phyloP scores from a whole-genome alignment of 1,284 basidiomycete genomes.

The Puccinia coronata region DNA sequence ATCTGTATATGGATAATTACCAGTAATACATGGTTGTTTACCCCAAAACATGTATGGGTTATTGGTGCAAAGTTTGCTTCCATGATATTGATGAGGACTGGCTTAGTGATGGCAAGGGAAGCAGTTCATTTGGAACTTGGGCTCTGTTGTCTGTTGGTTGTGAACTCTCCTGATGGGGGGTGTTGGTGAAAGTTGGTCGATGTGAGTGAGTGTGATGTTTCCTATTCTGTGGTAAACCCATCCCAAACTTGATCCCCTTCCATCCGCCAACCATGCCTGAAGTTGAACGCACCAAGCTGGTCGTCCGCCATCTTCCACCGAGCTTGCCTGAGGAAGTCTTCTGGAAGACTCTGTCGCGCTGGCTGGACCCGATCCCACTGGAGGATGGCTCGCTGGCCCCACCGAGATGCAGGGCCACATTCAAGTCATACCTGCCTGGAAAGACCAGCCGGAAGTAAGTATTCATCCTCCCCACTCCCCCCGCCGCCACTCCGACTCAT shows the following conservation, averaged over 20 bases:
- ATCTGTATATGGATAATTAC: no score
- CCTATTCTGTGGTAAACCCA: background rate
- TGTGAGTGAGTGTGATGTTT: no score
- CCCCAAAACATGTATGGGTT: no score
- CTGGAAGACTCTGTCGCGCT: constrained; percentile 82
- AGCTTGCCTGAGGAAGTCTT: constrained; percentile 89
- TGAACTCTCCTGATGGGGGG: no score
- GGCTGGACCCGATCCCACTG: constrained; percentile 74
- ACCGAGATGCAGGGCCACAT: constrained; percentile 65
- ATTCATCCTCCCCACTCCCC: background rate
- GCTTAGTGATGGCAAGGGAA: no score
- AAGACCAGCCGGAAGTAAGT: constrained; percentile 51
- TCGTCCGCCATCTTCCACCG: constrained; percentile 84
- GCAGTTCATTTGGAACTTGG: no score
- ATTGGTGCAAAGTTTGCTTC: no score
- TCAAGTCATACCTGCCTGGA: constrained; percentile 48
- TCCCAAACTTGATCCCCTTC: background rate
- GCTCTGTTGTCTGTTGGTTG: no score
- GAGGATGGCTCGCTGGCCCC: constrained; percentile 69
- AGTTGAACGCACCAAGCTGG: constrained; percentile 68
- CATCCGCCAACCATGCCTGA: no score
- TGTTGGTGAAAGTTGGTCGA: no score
- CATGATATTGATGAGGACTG: no score
- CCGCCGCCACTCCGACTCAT: background rate
- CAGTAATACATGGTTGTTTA: no score